phyloP scores from a whole-genome alignment of 352 stramenopile species.

The Phytophthora melonis region DNA sequence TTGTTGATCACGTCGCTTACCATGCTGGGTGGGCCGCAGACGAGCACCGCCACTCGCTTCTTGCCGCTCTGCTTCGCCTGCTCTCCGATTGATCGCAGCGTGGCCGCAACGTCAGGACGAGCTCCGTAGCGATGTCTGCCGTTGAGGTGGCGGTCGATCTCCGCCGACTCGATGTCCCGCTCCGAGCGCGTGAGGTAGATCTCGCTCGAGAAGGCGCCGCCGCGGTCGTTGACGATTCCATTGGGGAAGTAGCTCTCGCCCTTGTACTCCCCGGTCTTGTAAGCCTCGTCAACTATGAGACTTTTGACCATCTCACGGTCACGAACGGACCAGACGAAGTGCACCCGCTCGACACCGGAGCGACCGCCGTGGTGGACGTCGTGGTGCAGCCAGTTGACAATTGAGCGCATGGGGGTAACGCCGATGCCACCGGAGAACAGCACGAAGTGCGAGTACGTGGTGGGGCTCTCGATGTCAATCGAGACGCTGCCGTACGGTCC shows the following conservation, averaged over 20 bases:
- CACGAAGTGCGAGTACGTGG: conserved; percentile 56
- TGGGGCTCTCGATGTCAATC: conserved; percentile 47
- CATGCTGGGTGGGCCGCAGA: conserved; percentile 49
- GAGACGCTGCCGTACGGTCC: conserved; percentile 55
- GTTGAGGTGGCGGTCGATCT: conserved; percentile 32
- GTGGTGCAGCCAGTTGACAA: conserved; percentile 51
- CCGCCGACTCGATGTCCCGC: conserved; percentile 35
- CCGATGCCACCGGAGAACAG: conserved; percentile 61
- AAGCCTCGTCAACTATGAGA: conserved; percentile 25
- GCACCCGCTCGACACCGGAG: conserved; percentile 37
- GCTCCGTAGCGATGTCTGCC: conserved; percentile 30
- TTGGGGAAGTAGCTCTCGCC: conserved; percentile 37
- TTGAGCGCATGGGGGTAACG: conserved; percentile 54
- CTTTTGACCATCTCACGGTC: conserved; percentile 46
- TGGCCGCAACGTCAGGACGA: conserved; percentile 39
- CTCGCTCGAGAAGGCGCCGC: conserved; percentile 44
- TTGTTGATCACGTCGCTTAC: conserved; percentile 38
- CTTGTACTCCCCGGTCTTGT: conserved; percentile 7
- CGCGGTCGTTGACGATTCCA: conserved; percentile 1
- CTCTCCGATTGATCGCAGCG: conserved; percentile 41
- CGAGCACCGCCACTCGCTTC: conserved; percentile 50
- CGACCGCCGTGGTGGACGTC: conserved; percentile 26
- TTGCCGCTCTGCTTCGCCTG: conserved; percentile 36
- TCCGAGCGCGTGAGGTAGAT: conserved; percentile 46
- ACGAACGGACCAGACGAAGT: conserved; percentile 59